Evolutionary conservation across 495 filamentous ascomycete genomes (phyloP), one percentile per base, ranked within the genome.

Genomic region (Hyphodiscus hymeniophilus): DNA sequence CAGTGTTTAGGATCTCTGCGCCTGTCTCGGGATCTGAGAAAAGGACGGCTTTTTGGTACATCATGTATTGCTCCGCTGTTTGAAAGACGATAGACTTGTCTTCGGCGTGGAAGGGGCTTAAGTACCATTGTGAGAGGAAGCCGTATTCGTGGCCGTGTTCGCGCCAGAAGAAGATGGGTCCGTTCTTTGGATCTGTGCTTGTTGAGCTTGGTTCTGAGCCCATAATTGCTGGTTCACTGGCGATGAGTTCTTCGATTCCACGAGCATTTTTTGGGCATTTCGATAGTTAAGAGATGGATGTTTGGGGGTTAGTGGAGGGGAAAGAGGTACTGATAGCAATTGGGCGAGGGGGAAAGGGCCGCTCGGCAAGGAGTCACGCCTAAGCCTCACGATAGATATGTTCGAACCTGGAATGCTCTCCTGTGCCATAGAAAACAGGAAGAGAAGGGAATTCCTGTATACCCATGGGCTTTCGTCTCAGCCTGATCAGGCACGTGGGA

Each of bases 11-110:
- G 33, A 65, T 38, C 23, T 43, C 41, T 24, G 36, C 40, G 26
- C 55, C 50, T 13, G 52, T 60, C n/a, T 41, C 54, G 18, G 45
- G 40, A 45, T 64, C 59, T 41, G 48, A 31, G 43, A 60, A 64
- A 12, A 53, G 57, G 20, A 41, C 49, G 22, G 63, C 63, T 56
- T 65, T 63, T 54, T 59, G 62, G 47, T 63, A 66, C 63, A 63
- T 66, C 63, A 63, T 63, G 59, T 62, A 66, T 45, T 66, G 61
- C 41, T 66, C 63, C 30, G 61, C 61, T 38, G 47, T 57, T 17
- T 41, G 15, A 20, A 35, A 57, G 0, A 28, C 30, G 15, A 50
- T 36, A 1, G 30, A 28, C 33, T 18, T 17, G 16, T 48, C 28
- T 13, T 21, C 34, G n/a, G 33, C 18, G 23, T 44, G 40, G 21